Percentiles rank a stretch among this genome's conserved stretches.
These are phyloP conservation scores for Helichrysum umbraculigerum DNA, from an alignment of 129 eudicot species.

Conservation along the genomic window DNA sequence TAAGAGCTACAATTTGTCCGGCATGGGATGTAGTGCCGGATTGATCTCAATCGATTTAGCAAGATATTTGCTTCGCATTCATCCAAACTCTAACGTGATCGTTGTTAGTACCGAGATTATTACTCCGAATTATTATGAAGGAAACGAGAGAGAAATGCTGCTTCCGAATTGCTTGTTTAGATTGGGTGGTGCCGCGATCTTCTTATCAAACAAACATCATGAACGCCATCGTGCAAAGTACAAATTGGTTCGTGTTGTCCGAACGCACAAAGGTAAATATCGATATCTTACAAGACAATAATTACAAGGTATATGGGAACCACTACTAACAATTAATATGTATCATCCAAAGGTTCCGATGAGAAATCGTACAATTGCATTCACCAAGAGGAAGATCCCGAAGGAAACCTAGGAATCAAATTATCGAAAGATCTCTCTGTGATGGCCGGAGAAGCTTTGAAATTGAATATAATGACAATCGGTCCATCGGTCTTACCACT, in stretches of 20 bases:
- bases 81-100: constrained; percentile 51
- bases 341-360: constrained; percentile 27
- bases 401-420: constrained; percentile 57
- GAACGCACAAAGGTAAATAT: constrained; percentile 54
- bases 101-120: constrained; percentile 63
- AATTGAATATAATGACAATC: constrained; percentile 58
- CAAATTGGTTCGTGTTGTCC: constrained; percentile 48
- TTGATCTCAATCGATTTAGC: constrained; percentile 61
- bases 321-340: not conserved
- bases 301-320: not conserved
- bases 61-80: constrained; percentile 51
- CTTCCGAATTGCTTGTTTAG: constrained; percentile 72
- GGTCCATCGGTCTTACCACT: constrained; percentile 59
- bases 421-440: constrained; percentile 64
- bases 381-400: constrained; percentile 58
- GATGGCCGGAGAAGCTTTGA: constrained; percentile 59
- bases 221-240: constrained; percentile 54
- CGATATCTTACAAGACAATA: not conserved
- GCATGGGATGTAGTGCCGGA: constrained; percentile 78
- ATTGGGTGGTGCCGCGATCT: constrained; percentile 63
- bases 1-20: constrained; percentile 57
- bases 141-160: constrained; percentile 69
- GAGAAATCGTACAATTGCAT: constrained; percentile 63
- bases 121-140: constrained; percentile 63
- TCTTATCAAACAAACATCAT: constrained; percentile 47